phyloP scores from a whole-genome alignment of 768 basidiomycete genomes.

The Suillus subluteus region DNA sequence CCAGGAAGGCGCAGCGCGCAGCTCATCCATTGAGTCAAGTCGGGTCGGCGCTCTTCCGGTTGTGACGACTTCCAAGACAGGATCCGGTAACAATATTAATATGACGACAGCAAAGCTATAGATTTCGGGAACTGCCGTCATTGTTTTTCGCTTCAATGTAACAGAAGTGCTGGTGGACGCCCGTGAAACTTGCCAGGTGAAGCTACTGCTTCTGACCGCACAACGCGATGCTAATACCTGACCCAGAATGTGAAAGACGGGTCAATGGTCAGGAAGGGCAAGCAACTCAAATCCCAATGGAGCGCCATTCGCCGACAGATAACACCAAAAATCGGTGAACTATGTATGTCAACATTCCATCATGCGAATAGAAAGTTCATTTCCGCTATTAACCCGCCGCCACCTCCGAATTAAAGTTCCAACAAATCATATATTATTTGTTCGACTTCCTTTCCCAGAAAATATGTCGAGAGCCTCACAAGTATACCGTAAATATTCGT shows the following conservation, averaged over 20 bases:
- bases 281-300: constrained; percentile 61
- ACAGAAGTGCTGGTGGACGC: constrained; percentile 50
- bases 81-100: background rate
- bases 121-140: background rate
- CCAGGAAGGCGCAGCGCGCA: background rate
- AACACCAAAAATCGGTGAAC: constrained; percentile 84
- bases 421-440: constrained; percentile 45
- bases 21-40: background rate
- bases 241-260: constrained; percentile 64
- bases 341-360: constrained; percentile 69
- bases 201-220: constrained; percentile 21
- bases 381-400: constrained; percentile 12
- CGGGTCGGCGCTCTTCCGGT: background rate
- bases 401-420: constrained; percentile 22
- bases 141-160: background rate
- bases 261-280: constrained; percentile 67
- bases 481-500: background rate
- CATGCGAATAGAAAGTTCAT: constrained; percentile 56
- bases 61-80: background rate
- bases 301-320: constrained; percentile 73
- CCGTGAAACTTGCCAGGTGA: constrained; percentile 57
- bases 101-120: background rate
- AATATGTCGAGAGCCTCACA: background rate
- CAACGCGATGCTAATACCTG: constrained; percentile 25
- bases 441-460: constrained; percentile 23